A percentile compares a stretch with the other conserved stretches of the same genome.
Conservation (phyloP, 129 eudicot species). For the Flaveria ramosissima region DNA sequence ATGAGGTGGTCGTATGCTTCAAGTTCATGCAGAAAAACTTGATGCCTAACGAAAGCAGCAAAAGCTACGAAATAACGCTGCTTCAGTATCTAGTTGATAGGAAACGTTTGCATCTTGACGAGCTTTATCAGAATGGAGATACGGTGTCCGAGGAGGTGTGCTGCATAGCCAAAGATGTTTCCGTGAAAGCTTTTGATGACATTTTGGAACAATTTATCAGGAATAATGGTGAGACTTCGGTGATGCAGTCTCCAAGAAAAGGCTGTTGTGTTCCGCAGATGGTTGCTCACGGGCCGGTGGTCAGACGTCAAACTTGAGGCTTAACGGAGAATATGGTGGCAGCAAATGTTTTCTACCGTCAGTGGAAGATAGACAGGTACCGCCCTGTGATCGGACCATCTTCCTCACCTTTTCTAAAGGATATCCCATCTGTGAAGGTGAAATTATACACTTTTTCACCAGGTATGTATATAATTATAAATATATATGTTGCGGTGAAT, state of each 20-base stretch:
- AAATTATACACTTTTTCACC: constrained; percentile 41
- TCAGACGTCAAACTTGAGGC: too few species aligned
- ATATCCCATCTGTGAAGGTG: constrained; percentile 42
- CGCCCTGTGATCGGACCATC: constrained; percentile 48
- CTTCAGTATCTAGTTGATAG: constrained; percentile 33
- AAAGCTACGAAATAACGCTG: not conserved
- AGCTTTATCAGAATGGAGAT: constrained; percentile 29
- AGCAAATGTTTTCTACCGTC: too few species aligned
- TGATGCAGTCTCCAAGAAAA: too few species aligned
- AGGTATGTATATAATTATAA: constrained; percentile 30
- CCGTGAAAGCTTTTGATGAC: constrained; percentile 42
- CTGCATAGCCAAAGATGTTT: constrained; percentile 25
- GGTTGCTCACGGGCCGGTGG: too few species aligned
- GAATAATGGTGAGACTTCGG: not conserved
- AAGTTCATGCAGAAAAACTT: constrained; percentile 22
- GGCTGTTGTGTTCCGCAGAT: too few species aligned
- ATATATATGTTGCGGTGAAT: not conserved
- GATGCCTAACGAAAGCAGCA: not conserved
- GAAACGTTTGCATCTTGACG: constrained; percentile 19
- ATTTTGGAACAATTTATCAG: constrained; percentile 12
- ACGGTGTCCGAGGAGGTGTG: constrained; percentile 29
- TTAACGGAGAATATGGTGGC: too few species aligned
- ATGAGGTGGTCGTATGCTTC: constrained; percentile 38
- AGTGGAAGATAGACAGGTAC: not conserved
- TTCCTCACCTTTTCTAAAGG: constrained; percentile 64